A percentile compares a stretch with the other conserved stretches of the same genome.
Evolutionary conservation across 2,329 filamentous ascomycete genomes (phyloP).

Genomic region (Xylaria sp.): DNA sequence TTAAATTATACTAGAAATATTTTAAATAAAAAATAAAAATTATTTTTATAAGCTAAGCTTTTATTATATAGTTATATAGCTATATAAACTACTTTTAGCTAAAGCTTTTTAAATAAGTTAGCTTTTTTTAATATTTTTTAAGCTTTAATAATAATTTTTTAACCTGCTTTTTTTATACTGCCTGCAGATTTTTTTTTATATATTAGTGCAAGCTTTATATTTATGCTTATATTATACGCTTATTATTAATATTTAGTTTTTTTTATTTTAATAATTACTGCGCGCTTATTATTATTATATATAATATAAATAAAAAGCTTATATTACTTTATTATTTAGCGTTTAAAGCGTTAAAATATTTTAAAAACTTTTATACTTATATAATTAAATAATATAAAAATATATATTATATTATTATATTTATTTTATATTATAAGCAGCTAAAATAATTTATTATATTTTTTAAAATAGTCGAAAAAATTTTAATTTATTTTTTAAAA

Average conservation of each 20-base stretch:
- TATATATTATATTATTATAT: slow-evolving; percentile 9
- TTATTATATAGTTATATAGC: not conserved
- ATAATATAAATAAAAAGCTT: not conserved
- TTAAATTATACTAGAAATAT: too few species aligned
- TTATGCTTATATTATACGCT: not conserved
- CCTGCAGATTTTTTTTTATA: not conserved
- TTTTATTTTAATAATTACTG: not conserved
- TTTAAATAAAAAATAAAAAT: too few species aligned
- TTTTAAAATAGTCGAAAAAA: slow-evolving; percentile 4
- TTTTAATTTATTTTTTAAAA: slow-evolving; percentile 8
- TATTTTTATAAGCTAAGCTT: too few species aligned
- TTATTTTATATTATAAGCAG: not conserved
- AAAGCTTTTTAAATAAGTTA: not conserved
- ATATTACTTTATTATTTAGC: not conserved
- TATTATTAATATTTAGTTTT: not conserved
- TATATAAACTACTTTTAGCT: not conserved
- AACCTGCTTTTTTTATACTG: not conserved
- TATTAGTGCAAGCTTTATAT: not conserved
- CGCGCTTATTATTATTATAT: slow-evolving; percentile 7
- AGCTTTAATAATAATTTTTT: not conserved
- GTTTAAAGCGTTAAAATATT: too few species aligned
- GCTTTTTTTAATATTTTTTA: not conserved
- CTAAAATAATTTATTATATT: not conserved
- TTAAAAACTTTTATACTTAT: not conserved
- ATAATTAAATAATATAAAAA: not conserved